Evolutionary conservation across 2,329 filamentous ascomycete genomes (phyloP), one percentile per base, ranked within the genome.

Genomic region (Aureobasidium sp.): DNA sequence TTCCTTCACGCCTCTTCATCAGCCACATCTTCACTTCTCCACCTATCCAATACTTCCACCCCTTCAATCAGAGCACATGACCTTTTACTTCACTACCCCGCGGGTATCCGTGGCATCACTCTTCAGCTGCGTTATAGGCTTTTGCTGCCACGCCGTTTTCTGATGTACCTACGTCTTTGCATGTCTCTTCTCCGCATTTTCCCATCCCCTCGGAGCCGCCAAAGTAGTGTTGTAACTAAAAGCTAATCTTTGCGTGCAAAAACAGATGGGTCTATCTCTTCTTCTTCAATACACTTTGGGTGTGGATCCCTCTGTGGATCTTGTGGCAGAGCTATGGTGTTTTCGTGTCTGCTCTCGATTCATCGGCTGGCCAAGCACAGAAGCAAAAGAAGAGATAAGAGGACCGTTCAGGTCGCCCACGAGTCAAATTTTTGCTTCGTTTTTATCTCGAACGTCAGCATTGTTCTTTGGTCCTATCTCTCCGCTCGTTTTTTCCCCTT

Each of bases 211-310:
- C 12, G 27, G 27, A 30, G n/a, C n/a, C n/a, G n/a, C n/a, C n/a
- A n/a, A n/a, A n/a, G n/a, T n/a, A n/a, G n/a, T n/a, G n/a, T n/a
- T n/a, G n/a, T n/a, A n/a, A n/a, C n/a, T n/a, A n/a, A 16, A 14
- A 17, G 27, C 37, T 51, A 25, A 41, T 19, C 24, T 7, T 10
- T 12, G 7, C 19, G 10, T 17, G n/a, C 32, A 25, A n/a, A 10
- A 5, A 29, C 40, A 72, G 70, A 17, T 83, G 80, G 78, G 66
- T 84, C 10, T 84, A 84, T 60, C 66, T 85, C 57, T 66, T 78
- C 55, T 83, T 83, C 66, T 84, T 84, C 68, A 85, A 85, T 61
- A 77, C 71, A 16, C 66, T 84, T 3, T 84, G 80, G 80, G 80
- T 84, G 14, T 73, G 74, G 57, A 72, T 82, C 55, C 79, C 80